Conservation (phyloP, 495 filamentous ascomycete species). For the Penicillium paxilli region DNA sequence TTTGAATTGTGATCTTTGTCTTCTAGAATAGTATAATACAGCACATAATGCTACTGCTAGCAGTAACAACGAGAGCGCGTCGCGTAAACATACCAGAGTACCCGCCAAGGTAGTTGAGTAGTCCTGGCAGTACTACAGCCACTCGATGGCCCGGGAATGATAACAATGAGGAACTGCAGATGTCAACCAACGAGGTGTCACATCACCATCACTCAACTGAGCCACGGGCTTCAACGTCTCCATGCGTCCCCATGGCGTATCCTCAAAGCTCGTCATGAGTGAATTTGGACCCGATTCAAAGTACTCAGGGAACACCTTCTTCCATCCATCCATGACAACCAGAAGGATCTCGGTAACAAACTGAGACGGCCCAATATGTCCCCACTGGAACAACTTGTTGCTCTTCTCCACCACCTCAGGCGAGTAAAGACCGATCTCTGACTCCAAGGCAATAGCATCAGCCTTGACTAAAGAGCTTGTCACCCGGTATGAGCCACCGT, state of each 20-base stretch:
- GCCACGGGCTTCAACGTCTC: conserved; percentile 24
- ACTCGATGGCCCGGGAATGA: conserved; percentile 1
- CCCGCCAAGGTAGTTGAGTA: too few species aligned
- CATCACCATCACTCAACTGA: conserved; percentile 13
- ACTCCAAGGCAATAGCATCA: conserved; percentile 17
- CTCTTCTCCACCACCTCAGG: conserved; percentile 18
- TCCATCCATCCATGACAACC: conserved; percentile 28
- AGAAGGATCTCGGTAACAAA: conserved; percentile 30
- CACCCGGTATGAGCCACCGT: conserved; percentile 31
- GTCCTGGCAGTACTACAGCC: too few species aligned
- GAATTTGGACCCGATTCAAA: conserved; percentile 12
- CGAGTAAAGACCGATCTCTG: conserved; percentile 27
- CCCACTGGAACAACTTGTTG: background rate
- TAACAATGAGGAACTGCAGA: conserved; percentile 3
- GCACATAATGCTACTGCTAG: too few species aligned
- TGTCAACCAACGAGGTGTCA: conserved; percentile 9
- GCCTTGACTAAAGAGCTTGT: conserved; percentile 27
- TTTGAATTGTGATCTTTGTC: too few species aligned
- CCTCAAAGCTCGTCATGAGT: conserved; percentile 24
- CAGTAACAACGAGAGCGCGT: too few species aligned
- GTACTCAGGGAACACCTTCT: conserved; percentile 21
- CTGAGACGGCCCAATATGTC: background rate
- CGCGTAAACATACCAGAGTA: too few species aligned
- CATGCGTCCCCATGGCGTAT: conserved; percentile 19
- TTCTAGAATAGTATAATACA: too few species aligned